Conservation (phyloP, 768 basidiomycete species). For the Auricularia heimuer region DNA sequence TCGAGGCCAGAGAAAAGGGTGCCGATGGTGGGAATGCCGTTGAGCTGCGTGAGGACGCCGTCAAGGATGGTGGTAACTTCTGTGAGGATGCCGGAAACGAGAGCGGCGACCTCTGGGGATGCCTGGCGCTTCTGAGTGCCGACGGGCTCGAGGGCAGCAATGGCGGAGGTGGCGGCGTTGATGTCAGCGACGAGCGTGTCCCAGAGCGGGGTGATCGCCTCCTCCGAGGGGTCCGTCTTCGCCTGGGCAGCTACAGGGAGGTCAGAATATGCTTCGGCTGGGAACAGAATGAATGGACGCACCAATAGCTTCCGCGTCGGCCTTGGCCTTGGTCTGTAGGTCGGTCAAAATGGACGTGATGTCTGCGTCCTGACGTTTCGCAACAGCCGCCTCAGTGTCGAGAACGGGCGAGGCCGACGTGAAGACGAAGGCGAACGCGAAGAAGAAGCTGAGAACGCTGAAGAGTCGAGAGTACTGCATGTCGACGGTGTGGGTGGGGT, state of each 20-base stretch:
- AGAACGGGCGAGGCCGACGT: not conserved
- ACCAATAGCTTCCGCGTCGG: conserved; percentile 18
- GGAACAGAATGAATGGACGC: not conserved
- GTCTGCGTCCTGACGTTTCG: conserved; percentile 13
- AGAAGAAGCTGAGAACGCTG: conserved; percentile 5
- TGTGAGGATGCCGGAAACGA: conserved; percentile 18
- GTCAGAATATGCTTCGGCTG: conserved; percentile 8
- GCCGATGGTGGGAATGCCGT: conserved; percentile 13
- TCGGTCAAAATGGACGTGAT: conserved; percentile 14
- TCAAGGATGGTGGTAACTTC: conserved; percentile 17
- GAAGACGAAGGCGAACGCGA: conserved; percentile 4
- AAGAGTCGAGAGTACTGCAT: conserved; percentile 7
- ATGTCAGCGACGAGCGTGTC: conserved; percentile 15
- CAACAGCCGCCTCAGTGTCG: not conserved
- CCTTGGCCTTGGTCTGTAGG: conserved; percentile 14
- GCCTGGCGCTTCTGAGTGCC: conserved; percentile 16
- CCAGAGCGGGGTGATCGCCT: conserved; percentile 16
- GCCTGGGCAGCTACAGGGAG: not conserved
- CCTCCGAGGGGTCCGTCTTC: conserved; percentile 13
- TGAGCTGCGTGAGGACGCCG: conserved; percentile 11
- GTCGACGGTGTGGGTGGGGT: not conserved
- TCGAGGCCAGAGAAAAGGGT: conserved; percentile 17
- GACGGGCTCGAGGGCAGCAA: conserved; percentile 11
- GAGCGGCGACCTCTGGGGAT: conserved; percentile 15
- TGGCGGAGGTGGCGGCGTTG: conserved; percentile 15